Conservation (phyloP, 2,329 filamentous ascomycete species). For the Fusarium siculi region DNA sequence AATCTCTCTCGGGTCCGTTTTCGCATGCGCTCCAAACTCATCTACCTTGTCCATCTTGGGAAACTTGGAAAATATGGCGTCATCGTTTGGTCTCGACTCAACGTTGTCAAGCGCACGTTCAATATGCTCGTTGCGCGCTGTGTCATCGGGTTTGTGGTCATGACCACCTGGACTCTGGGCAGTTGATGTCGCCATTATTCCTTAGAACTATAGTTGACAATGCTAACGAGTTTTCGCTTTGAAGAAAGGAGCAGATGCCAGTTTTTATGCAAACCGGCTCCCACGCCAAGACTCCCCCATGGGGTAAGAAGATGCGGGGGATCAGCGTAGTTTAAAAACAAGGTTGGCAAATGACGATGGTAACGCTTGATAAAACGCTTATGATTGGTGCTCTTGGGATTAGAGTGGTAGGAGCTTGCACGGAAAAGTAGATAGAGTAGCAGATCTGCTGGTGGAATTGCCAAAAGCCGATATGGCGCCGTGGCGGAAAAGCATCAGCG, state of each 20-base stretch:
- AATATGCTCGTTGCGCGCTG: constrained; percentile 14
- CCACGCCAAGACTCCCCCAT: constrained; percentile 12
- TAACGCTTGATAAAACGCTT: accelerated
- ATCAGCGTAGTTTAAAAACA: constrained; percentile 14
- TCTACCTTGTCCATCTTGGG: constrained; percentile 36
- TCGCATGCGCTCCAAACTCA: constrained; percentile 35
- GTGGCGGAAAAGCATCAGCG: not conserved
- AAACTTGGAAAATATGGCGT: constrained; percentile 25
- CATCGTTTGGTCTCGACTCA: constrained; percentile 19
- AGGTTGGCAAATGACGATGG: constrained; percentile 9
- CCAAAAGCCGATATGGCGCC: not conserved
- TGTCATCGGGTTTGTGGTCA: not conserved
- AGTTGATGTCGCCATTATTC: not conserved
- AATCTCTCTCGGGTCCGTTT: constrained; percentile 36
- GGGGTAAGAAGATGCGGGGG: constrained; percentile 22
- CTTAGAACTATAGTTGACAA: too few species aligned
- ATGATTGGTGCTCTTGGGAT: not conserved
- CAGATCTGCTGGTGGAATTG: not conserved
- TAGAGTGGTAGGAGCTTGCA: not conserved
- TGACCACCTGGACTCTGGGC: not conserved
- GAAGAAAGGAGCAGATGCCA: not conserved
- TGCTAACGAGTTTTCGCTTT: too few species aligned
- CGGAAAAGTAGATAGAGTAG: not conserved
- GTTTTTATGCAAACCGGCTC: not conserved
- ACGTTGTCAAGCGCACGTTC: constrained; percentile 3